Conservation (phyloP, 768 basidiomycete species). For the Calocybe gangraenosa region DNA sequence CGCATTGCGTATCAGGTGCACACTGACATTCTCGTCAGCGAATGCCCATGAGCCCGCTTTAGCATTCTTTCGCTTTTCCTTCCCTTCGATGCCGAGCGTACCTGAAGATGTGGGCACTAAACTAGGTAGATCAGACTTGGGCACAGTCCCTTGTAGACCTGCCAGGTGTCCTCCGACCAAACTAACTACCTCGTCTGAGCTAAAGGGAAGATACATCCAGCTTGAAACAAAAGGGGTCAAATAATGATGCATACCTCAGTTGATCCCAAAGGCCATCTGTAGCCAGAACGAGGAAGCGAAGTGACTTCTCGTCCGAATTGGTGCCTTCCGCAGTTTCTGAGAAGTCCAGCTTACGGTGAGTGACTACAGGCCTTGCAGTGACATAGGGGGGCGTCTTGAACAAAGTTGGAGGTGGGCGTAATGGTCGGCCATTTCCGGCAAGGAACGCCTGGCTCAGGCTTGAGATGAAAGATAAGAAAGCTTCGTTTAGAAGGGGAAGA, state of each 20-base stretch:
- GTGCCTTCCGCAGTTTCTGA: constrained; percentile 26
- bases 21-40: constrained; percentile 70
- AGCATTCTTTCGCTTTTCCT: constrained; percentile 38
- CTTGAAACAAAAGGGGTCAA: background rate
- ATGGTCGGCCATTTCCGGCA: constrained; percentile 51
- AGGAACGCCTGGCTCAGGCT: constrained; percentile 63
- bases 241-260: constrained; percentile 33
- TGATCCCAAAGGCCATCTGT: constrained; percentile 84
- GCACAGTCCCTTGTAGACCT: constrained; percentile 61
- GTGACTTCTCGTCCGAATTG: constrained; percentile 25
- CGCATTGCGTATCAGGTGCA: constrained; percentile 89
- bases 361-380: constrained; percentile 77
- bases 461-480: constrained; percentile 3
- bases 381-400: constrained; percentile 94
- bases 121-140: constrained; percentile 51
- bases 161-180: constrained; percentile 81
- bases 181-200: constrained; percentile 82
- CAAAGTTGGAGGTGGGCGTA: constrained; percentile 55
- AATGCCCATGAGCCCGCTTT: constrained; percentile 67
- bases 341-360: constrained; percentile 66
- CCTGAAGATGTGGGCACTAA: constrained; percentile 57
- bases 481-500: constrained; percentile 1
- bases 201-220: constrained; percentile 17
- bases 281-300: constrained; percentile 83
- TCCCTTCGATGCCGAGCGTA: constrained; percentile 58